phyloP scores from a whole-genome alignment of 2,329 filamentous ascomycete species.

The Monilinia fructigena region DNA sequence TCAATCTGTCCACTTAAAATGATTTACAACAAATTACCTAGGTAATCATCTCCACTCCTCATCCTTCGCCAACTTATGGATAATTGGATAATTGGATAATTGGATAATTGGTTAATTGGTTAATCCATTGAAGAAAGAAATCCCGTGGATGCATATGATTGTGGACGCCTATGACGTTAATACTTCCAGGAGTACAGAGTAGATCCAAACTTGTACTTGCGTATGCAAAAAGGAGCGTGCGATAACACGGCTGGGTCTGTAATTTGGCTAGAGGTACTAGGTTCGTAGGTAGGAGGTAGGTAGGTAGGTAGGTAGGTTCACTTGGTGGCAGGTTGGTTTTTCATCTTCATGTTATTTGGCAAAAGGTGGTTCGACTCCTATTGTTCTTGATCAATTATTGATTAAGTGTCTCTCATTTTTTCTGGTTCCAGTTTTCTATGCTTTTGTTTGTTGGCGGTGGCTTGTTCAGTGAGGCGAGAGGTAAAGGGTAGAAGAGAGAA shows the following conservation, averaged over 20 bases:
- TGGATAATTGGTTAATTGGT: too few relatives aligned
- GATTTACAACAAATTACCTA: too few relatives aligned
- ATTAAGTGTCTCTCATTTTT: conserved; percentile 10
- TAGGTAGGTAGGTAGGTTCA: background rate
- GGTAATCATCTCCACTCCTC: too few relatives aligned
- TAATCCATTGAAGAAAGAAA: too few relatives aligned
- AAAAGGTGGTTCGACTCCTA: background rate
- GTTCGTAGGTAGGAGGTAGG: too few relatives aligned
- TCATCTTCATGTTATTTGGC: background rate
- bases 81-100: too few relatives aligned
- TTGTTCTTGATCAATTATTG: background rate
- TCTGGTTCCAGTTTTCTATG: background rate
- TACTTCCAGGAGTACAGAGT: background rate
- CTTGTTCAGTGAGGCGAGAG: background rate
- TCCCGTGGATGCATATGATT: background rate
- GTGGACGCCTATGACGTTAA: background rate
- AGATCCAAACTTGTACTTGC: background rate
- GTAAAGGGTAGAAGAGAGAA: too few relatives aligned
- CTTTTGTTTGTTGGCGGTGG: background rate
- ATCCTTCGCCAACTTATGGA: too few relatives aligned
- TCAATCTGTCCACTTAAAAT: background rate
- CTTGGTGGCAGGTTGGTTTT: background rate
- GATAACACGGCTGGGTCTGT: background rate
- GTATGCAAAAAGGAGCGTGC: conserved; percentile 10
- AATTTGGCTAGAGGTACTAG: background rate